A percentile compares a stretch with the other conserved stretches of the same genome.
Conservation (phyloP, 305 asterid species). For the Solanum chacoense region DNA sequence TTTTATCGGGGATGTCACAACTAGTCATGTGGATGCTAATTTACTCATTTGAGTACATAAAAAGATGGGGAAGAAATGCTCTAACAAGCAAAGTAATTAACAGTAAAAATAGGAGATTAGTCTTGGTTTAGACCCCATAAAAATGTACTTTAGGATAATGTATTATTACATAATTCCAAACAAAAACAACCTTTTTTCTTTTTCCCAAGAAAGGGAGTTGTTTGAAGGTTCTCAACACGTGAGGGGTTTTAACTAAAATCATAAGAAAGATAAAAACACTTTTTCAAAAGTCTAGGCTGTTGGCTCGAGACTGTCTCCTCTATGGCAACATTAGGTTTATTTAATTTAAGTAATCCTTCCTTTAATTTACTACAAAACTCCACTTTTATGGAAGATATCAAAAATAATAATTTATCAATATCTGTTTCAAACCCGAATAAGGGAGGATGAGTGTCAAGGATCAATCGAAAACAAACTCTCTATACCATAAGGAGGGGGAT, state of each 20-base stretch:
- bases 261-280: background rate
- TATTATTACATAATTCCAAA: background rate
- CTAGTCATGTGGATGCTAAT: no score
- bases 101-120: background rate
- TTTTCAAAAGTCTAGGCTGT: background rate
- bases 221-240: background rate
- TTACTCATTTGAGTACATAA: background rate
- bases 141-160: background rate
- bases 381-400: background rate
- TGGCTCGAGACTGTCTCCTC: conserved; percentile 3
- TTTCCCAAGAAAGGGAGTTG: background rate
- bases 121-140: background rate
- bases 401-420: background rate
- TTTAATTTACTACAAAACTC: background rate
- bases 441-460: no score
- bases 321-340: background rate
- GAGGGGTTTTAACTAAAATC: background rate
- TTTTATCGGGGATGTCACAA: no score
- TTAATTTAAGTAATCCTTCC: background rate
- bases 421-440: background rate
- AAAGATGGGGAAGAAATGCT: background rate
- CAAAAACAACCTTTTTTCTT: background rate
- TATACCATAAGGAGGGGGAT: background rate
- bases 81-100: background rate
- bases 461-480: no score